A percentile compares a stretch with the other conserved stretches of the same genome.
These are phyloP conservation scores for Candida succiphila DNA, from an alignment of 805 yeast genomes.

Conservation along the genomic window DNA sequence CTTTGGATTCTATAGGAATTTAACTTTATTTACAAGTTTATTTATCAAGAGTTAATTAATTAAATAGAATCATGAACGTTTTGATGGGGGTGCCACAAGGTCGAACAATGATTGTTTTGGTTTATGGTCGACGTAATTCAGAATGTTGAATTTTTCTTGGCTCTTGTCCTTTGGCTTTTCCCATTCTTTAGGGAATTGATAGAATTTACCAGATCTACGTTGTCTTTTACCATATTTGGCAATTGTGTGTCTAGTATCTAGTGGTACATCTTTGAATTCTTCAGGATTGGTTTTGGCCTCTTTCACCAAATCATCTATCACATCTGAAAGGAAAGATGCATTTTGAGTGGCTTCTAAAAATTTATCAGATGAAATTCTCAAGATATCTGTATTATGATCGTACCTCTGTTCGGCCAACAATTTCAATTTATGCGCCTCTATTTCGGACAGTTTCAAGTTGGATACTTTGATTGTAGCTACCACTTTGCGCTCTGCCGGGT, in stretches of 20 bases:
- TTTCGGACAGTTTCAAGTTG: conserved; percentile 41
- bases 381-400: conserved; percentile 45
- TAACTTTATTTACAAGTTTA: too few species aligned
- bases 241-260: conserved; percentile 63
- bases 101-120: too few species aligned
- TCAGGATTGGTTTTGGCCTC: conserved; percentile 51
- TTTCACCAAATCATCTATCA: conserved; percentile 46
- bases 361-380: conserved; percentile 56
- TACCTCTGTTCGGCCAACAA: conserved; percentile 74
- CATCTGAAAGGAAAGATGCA: conserved; percentile 59
- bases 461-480: conserved; percentile 42
- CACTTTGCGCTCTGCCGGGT: conserved; percentile 66
- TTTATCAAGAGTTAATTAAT: too few species aligned
- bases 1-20: too few species aligned
- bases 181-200: conserved; percentile 75
- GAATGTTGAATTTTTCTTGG: too few species aligned
- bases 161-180: conserved; percentile 46
- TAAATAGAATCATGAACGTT: too few species aligned
- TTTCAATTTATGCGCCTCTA: conserved; percentile 63
- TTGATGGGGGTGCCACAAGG: too few species aligned
- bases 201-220: conserved; percentile 27
- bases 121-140: too few species aligned
- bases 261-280: conserved; percentile 72
- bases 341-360: conserved; percentile 80
- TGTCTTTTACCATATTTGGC: conserved; percentile 31